Evolutionary conservation across 1,284 basidiomycete genomes (phyloP).

Genomic region (Mycosarcoma mackinlayi): DNA sequence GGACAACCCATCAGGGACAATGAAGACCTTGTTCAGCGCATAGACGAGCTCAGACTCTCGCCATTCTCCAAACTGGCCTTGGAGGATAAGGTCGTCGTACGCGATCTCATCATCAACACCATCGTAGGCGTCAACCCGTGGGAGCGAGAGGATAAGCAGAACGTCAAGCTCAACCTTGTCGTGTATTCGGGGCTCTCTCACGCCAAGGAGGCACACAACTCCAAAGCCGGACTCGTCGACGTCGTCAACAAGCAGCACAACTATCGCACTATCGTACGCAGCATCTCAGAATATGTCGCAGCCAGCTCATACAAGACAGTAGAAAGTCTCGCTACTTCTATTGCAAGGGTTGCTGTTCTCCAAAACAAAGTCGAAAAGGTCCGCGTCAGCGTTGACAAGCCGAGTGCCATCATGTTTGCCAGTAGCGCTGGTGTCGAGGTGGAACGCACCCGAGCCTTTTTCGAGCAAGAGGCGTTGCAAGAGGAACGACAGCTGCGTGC

Average conservation of each 20-base stretch:
- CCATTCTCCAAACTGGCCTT: constrained; percentile 39
- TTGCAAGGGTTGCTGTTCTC: constrained; percentile 72
- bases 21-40: constrained; percentile 24
- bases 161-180: constrained; percentile 75
- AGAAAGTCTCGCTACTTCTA: constrained; percentile 77
- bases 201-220: constrained; percentile 21
- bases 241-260: constrained; percentile 52
- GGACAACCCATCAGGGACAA: constrained; percentile 16
- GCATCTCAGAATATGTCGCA: constrained; percentile 69
- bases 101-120: constrained; percentile 73
- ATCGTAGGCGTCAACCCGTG: constrained; percentile 80
- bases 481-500: constrained; percentile 27
- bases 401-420: constrained; percentile 80
- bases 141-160: constrained; percentile 78
- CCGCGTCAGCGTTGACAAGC: constrained; percentile 77
- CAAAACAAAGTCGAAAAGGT: constrained; percentile 56
- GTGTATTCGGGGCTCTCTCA: constrained; percentile 66
- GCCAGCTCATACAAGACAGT: constrained; percentile 77
- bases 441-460: constrained; percentile 71
- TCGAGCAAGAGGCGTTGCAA: constrained; percentile 39
- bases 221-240: constrained; percentile 38
- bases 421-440: constrained; percentile 76
- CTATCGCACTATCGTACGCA: constrained; percentile 40
- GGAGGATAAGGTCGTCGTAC: constrained; percentile 69
- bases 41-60: constrained; percentile 37